Evolutionary conservation across 257 asterid genomes (phyloP).

Genomic region (Rauvolfia tetraphylla): DNA sequence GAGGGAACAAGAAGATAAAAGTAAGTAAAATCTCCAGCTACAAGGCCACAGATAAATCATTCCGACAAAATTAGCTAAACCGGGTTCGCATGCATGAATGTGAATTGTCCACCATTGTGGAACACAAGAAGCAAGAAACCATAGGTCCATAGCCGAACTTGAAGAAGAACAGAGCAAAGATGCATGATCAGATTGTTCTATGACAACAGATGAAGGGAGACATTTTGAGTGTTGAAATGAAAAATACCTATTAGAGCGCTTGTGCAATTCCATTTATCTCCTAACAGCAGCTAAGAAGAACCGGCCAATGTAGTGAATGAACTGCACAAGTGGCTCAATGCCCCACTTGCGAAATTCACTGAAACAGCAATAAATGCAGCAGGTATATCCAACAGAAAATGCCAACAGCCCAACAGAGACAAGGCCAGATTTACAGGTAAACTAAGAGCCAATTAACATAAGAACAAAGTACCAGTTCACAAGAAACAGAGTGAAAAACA

Average conservation of each 20-base stretch:
- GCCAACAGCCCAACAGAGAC: constrained; percentile 42
- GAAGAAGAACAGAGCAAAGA: not conserved
- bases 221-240: not conserved
- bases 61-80: not conserved
- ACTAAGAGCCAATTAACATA: constrained; percentile 42
- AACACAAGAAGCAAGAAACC: not conserved
- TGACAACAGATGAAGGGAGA: not conserved
- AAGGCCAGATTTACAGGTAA: constrained; percentile 21
- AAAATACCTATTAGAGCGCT: constrained; percentile 24
- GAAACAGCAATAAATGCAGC: constrained; percentile 53
- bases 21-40: not conserved
- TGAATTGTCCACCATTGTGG: not conserved
- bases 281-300: constrained; percentile 5
- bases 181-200: constrained; percentile 1
- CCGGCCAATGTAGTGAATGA: constrained; percentile 4
- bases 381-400: constrained; percentile 40
- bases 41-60: not conserved
- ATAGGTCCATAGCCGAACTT: not conserved
- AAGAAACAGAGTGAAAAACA: constrained; percentile 11
- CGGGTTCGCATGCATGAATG: not conserved
- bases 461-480: constrained; percentile 26
- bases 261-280: constrained; percentile 21
- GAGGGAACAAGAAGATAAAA: no score
- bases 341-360: constrained; percentile 27
- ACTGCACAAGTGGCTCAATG: constrained; percentile 15